Base-by-base conservation (phyloP, 129 eudicot species). In the Tagetes erecta region DNA sequence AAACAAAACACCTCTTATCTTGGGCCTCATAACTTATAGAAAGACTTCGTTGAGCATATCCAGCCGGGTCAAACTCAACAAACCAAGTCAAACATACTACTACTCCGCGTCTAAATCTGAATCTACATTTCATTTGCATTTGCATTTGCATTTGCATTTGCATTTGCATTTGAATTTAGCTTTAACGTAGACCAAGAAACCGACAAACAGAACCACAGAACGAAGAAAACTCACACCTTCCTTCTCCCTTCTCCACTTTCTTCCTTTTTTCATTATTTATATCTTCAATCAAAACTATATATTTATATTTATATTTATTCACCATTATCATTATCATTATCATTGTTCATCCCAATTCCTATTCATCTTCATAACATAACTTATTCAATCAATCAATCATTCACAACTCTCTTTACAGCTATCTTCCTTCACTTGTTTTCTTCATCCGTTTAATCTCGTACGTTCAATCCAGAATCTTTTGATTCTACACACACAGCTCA, bases 161-260 rank as follows among this genome's bases (percentile, higher is more conserved):
- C 70, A 85, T 78, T 79, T 81, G 40, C 13, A 2, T 8, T 10
- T 20, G 27, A 20, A 20, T 20, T 20, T 20, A 20, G 27, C 44
- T 80, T 85, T 87, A 93, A 87, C 97, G 78, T 71, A 52, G 84
- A 76, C 87, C 69, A 27, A 76, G 42, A 60, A 62, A 41, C 67
- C 71, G 71, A 51, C 60, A 79, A 83, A 67, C 46, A 69, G 73
- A 63, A 76, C 78, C 67, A 46, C 20, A 75, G 59, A 44, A 9
- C 68, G 86, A 80, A 89, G 89, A 92, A 76, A 87, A 83, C 79
- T 89, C 91, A 63, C 91, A 87, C 93, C 80, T 92, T 92, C 97
- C 89, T 80, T 49, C 88, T 74, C 51, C 73, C 73, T 85, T 87
- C 68, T 62, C 63, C 63, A 44, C 81, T 71, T 60, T 50, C 36